Percentiles rank a stretch among this genome's conserved stretches.
Conservation (phyloP, 176 grass and related monocot genomes). For the Juncus inflexus region DNA sequence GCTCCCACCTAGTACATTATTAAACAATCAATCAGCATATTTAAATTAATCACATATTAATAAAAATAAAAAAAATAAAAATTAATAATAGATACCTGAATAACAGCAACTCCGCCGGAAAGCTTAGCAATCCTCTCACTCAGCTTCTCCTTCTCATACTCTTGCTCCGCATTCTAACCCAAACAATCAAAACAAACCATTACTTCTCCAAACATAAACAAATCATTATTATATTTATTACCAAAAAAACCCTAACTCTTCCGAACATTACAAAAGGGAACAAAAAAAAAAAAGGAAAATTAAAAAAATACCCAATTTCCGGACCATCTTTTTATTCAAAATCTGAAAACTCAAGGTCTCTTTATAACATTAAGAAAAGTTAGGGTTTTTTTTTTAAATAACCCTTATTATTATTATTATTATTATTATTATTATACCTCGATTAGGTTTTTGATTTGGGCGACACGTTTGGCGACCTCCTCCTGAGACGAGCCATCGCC, state of each 20-base stretch:
- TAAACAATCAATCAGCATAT: slow-evolving; percentile 1
- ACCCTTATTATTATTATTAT: too few relatives aligned
- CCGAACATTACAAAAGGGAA: too few relatives aligned
- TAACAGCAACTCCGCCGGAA: slow-evolving; percentile 96
- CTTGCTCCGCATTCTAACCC: slow-evolving; percentile 85
- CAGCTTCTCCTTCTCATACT: slow-evolving; percentile 98
- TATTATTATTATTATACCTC: slow-evolving; percentile 38
- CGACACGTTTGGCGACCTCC: slow-evolving; percentile 86
- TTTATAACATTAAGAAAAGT: too few relatives aligned
- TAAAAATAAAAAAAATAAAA: not conserved
- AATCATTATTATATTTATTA: too few relatives aligned
- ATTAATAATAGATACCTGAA: slow-evolving; percentile 54
- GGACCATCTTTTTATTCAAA: too few relatives aligned
- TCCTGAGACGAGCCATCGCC: slow-evolving; percentile 92
- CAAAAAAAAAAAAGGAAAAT: too few relatives aligned
- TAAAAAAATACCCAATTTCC: too few relatives aligned
- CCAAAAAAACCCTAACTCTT: too few relatives aligned
- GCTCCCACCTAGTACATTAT: slow-evolving; percentile 67
- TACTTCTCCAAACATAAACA: too few relatives aligned
- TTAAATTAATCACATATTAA: not conserved
- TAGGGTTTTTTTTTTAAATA: too few relatives aligned
- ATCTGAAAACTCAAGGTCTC: too few relatives aligned
- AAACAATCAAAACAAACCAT: too few relatives aligned
- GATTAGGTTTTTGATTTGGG: slow-evolving; percentile 83
- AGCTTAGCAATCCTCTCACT: slow-evolving; percentile 98